These are phyloP conservation scores for Centrapalus pauciflorus DNA, from an alignment of 129 eudicot species.

Conservation along the genomic window DNA sequence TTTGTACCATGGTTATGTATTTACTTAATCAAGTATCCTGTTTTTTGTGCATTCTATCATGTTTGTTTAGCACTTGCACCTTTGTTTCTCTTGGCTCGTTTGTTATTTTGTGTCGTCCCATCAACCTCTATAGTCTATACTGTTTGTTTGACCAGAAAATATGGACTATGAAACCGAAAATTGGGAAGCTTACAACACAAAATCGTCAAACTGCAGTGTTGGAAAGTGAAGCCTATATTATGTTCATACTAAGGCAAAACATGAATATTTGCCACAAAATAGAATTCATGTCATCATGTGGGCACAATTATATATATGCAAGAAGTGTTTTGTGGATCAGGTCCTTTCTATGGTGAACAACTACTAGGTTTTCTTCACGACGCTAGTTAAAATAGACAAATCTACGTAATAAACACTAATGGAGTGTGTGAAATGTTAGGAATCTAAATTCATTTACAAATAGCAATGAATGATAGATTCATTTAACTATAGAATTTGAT, in stretches of 20 bases:
- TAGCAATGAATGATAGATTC: no score
- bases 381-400: not conserved
- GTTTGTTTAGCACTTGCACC: slow-evolving; percentile 6
- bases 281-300: not conserved
- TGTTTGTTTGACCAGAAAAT: not conserved
- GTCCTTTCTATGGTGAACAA: not conserved
- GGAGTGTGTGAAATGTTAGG: no score
- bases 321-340: not conserved
- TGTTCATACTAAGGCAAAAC: not conserved
- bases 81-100: not conserved
- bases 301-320: not conserved
- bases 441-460: no score
- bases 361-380: not conserved
- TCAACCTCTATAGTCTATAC: not conserved
- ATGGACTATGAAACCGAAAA: not conserved
- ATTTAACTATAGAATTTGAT: no score
- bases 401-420: not conserved
- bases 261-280: not conserved
- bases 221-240: not conserved
- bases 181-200: not conserved
- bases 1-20: slow-evolving; percentile 17
- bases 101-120: not conserved
- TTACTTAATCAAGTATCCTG: not conserved
- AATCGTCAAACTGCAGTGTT: not conserved
- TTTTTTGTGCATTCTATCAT: not conserved